A percentile compares a stretch with the other conserved stretches of the same genome.
These are phyloP conservation scores for Ramaria sp. DNA, from an alignment of 768 basidiomycete genomes.

Conservation along the genomic window DNA sequence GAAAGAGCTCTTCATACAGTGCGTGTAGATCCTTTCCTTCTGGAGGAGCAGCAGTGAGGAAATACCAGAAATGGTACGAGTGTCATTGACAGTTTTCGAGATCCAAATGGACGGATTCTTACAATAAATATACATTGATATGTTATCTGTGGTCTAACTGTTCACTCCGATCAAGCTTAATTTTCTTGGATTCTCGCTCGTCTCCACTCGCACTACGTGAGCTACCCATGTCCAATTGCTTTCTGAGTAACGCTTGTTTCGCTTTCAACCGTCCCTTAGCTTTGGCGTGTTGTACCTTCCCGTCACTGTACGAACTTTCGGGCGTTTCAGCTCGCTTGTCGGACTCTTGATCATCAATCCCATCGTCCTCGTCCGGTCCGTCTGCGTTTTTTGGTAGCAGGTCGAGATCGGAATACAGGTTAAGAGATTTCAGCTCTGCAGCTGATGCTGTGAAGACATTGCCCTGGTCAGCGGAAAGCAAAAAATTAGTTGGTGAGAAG, in stretches of 20 bases:
- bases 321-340: not conserved
- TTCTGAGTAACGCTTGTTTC: slow-evolving; percentile 4
- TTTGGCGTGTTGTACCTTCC: not conserved
- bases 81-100: too few species aligned
- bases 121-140: not conserved
- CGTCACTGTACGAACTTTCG: not conserved
- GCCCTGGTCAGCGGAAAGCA: slow-evolving; percentile 35
- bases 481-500: slow-evolving; percentile 38
- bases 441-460: slow-evolving; percentile 33
- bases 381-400: slow-evolving; percentile 51
- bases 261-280: not conserved
- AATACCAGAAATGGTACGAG: too few species aligned
- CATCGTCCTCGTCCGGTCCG: slow-evolving; percentile 11
- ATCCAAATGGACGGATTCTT: too few species aligned
- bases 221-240: not conserved
- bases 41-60: too few species aligned
- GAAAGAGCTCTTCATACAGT: too few species aligned
- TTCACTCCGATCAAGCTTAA: not conserved
- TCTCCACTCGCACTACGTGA: not conserved
- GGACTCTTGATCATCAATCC: not conserved
- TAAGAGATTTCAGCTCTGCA: slow-evolving; percentile 40
- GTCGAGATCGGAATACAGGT: slow-evolving; percentile 47
- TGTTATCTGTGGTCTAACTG: not conserved
- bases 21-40: too few species aligned
- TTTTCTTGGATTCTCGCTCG: slow-evolving; percentile 2